phyloP scores from a whole-genome alignment of 148 eudicot genomes.

The Vaccinium vitisidaea region DNA sequence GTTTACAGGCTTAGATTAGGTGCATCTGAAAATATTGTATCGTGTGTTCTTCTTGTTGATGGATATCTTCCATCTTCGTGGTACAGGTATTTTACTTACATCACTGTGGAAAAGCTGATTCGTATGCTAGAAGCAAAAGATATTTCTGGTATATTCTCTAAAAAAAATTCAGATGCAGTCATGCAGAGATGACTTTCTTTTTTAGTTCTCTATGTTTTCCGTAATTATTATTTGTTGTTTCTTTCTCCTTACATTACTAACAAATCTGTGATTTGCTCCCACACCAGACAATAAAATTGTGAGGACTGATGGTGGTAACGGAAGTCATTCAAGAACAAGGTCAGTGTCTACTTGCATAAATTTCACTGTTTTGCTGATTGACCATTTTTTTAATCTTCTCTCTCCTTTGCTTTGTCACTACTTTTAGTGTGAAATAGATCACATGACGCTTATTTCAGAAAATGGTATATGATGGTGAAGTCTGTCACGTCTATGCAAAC shows the following conservation, averaged over 20 bases:
- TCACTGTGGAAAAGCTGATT: slow-evolving; percentile 55
- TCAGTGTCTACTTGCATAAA: slow-evolving; percentile 24
- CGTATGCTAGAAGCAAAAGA: slow-evolving; percentile 44
- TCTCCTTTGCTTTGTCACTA: slow-evolving; percentile 6
- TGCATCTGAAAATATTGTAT: not conserved
- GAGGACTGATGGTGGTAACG: slow-evolving; percentile 26
- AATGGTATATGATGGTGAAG: not conserved
- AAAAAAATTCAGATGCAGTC: not conserved
- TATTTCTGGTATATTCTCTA: slow-evolving; percentile 37
- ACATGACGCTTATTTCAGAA: not conserved
- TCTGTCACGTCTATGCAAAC: not conserved
- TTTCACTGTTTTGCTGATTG: not conserved
- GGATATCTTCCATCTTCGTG: not conserved
- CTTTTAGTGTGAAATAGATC: not conserved
- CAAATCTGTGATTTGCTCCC: not conserved
- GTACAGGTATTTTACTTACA: slow-evolving; percentile 70
- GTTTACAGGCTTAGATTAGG: not conserved
- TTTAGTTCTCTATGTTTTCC: not conserved
- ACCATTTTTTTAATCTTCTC: not conserved
- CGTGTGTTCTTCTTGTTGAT: not conserved
- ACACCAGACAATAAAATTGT: slow-evolving; percentile 29
- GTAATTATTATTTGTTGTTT: not conserved
- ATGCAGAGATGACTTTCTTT: not conserved
- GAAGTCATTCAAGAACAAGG: slow-evolving; percentile 46
- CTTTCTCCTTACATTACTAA: not conserved